Conservation (phyloP, 345 rosid species). For the Populus simonii region DNA sequence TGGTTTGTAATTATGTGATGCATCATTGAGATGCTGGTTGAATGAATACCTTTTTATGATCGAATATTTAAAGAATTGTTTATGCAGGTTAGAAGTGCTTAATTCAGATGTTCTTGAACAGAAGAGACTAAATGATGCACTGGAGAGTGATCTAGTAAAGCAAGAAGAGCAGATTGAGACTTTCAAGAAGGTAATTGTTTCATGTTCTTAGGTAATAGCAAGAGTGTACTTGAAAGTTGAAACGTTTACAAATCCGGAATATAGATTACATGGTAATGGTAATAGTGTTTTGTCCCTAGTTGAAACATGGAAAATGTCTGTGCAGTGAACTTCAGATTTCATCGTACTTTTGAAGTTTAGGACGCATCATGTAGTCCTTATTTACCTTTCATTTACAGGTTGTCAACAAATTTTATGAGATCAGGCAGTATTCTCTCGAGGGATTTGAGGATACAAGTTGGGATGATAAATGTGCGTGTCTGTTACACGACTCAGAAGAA, state of each 20-base stretch:
- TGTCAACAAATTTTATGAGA: slow-evolving; percentile 64
- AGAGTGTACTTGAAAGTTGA: background rate
- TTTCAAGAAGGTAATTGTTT: slow-evolving; percentile 51
- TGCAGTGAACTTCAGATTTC: background rate
- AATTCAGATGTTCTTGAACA: slow-evolving; percentile 52
- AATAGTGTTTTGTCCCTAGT: background rate
- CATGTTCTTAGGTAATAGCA: background rate
- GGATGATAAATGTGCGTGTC: slow-evolving; percentile 66
- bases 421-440: slow-evolving; percentile 50
- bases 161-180: slow-evolving; percentile 54
- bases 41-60: slow-evolving; percentile 3
- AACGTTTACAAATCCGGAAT: background rate
- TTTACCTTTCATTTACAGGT: slow-evolving; percentile 42
- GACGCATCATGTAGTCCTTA: slow-evolving; percentile 2
- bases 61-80: slow-evolving; percentile 11
- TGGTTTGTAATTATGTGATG: background rate
- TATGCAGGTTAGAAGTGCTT: slow-evolving; percentile 69
- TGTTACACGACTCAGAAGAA: slow-evolving; percentile 66
- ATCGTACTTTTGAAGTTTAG: background rate
- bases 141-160: slow-evolving; percentile 55
- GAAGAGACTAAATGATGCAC: slow-evolving; percentile 52
- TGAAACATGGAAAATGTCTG: background rate
- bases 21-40: background rate
- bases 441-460: slow-evolving; percentile 45
- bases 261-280: background rate